These are phyloP conservation scores for Copromyces sp. DNA, from an alignment of 495 filamentous ascomycete genomes.

Conservation along the genomic window DNA sequence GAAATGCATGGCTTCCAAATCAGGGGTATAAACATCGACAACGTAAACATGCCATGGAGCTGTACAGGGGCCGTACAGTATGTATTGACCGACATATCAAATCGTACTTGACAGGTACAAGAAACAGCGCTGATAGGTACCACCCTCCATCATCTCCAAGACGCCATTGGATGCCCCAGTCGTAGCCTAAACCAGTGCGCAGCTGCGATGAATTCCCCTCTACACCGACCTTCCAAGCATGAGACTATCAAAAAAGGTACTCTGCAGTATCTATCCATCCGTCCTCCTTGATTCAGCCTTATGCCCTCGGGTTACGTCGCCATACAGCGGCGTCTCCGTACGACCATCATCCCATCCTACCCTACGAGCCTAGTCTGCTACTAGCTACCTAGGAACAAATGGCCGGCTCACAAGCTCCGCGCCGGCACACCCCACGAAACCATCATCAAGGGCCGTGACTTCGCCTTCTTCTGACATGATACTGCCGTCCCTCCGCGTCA, in stretches of 20 bases:
- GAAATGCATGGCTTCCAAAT: background rate
- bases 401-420: background rate
- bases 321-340: background rate
- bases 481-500: background rate
- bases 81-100: background rate
- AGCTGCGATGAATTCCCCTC: constrained; percentile 15
- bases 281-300: constrained; percentile 8
- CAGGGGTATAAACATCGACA: background rate
- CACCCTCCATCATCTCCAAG: background rate
- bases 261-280: background rate
- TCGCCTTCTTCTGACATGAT: background rate
- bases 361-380: background rate
- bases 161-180: constrained; percentile 9
- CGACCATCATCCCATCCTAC: background rate
- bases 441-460: background rate
- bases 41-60: background rate
- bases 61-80: background rate
- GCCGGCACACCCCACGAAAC: background rate
- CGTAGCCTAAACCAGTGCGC: constrained; percentile 9
- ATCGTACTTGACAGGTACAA: background rate
- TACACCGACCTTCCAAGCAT: constrained; percentile 3
- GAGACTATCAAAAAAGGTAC: background rate
- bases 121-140: background rate
- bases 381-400: background rate
- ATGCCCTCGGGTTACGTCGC: background rate